Conservation (phyloP, 768 basidiomycete genomes). For the Agaricus subrufescens region DNA sequence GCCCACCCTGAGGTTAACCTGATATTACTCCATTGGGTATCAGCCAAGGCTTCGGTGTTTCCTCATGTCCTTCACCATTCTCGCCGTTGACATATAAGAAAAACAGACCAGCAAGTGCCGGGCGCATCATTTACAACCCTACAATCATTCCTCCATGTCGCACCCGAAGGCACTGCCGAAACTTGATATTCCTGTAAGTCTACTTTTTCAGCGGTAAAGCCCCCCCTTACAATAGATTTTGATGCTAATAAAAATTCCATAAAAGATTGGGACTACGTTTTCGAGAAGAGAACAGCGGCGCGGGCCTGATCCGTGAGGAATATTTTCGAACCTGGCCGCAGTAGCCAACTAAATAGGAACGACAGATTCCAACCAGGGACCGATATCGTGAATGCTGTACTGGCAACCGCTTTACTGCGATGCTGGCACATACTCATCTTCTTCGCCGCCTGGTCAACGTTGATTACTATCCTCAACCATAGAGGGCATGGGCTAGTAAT, state of each 20-base stretch:
- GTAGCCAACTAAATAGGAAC: too few species aligned
- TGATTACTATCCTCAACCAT: conserved; percentile 49
- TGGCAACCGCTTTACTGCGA: conserved; percentile 44
- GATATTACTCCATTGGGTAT: too few species aligned
- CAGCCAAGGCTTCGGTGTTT: too few species aligned
- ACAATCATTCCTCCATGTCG: background rate
- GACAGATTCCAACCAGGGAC: conserved; percentile 32
- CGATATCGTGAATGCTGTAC: conserved; percentile 36
- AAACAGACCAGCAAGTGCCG: background rate
- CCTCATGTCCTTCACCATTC: too few species aligned
- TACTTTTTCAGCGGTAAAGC: background rate
- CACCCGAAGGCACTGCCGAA: background rate
- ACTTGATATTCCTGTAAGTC: background rate
- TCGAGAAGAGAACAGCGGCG: conserved; percentile 25
- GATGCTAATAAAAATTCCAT: background rate
- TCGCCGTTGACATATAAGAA: background rate
- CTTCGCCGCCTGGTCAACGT: conserved; percentile 58
- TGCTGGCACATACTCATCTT: conserved; percentile 69
- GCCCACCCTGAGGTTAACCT: too few species aligned
- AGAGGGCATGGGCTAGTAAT: conserved; percentile 34
- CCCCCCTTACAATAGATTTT: background rate
- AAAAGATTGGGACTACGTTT: conserved; percentile 25
- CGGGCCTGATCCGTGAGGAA: conserved; percentile 34
- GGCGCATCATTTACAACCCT: background rate
- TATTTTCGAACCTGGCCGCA: background rate